Evolutionary conservation across 2,329 filamentous ascomycete genomes (phyloP), one percentile per base, ranked within the genome.

Genomic region (Rhexocercosporidium sp.): DNA sequence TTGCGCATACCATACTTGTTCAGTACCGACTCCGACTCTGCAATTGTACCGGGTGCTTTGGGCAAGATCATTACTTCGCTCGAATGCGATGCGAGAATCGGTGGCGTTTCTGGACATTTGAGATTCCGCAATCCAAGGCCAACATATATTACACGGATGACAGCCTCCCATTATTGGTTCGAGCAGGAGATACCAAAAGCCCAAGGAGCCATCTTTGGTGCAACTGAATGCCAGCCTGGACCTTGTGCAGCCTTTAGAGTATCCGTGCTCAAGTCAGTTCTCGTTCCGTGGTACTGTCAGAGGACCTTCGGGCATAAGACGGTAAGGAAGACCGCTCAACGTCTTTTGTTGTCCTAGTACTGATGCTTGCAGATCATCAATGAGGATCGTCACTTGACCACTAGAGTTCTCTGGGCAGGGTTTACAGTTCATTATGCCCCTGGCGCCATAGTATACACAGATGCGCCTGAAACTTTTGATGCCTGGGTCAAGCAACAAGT

Each of bases 401-500:
- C 56, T 18, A 11, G 56, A 16, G 14, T 59, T 0, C 22, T 59
- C 20, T 59, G 39, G 34, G 56, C 56, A 4, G 56, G 56, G 4
- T 59, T 44, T n/a, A 20, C 34, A 7, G 37, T 59, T n/a, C 56
- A 59, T 20, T 59, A 59, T 18, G 56, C 56, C 20, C 56, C 56
- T 18, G 56, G 39, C 3, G 56, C 56, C 25, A 29, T 59, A 14
- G 56, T 59, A 18, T 41, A 59, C 18, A 59, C 56, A 9, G 56
- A 59, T 41, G 41, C 56, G 18, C 56, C 56, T n/a, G 41, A 46
- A 14, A 59, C 56, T 3, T 59, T 59, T n/a, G 14, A 44, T 4
- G 39, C n/a, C n/a, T 59, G 56, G 56, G 37, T 59, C n/a, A 59
- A 44, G 56, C 56, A 59, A 27, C 56, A 59, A 16, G 56, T 59